phyloP scores from a whole-genome alignment of 257 asterid genomes.

The Verbena officinalis region DNA sequence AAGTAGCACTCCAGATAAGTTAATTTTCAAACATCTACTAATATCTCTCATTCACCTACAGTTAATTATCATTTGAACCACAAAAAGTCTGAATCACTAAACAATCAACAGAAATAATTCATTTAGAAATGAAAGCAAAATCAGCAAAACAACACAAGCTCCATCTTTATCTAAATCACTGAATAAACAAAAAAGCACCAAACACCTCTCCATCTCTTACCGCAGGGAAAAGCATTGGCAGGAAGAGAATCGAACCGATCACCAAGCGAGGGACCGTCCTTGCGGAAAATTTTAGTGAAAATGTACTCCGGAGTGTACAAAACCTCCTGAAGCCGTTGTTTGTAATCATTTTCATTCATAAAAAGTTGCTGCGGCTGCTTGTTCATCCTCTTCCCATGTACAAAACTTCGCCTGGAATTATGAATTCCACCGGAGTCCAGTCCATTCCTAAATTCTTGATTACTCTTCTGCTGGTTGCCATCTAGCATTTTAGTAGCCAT shows the following conservation, averaged over 20 bases:
- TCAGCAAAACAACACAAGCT: conserved; percentile 17
- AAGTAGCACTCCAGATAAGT: not conserved
- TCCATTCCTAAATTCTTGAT: conserved; percentile 31
- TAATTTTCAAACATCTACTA: conserved; percentile 6
- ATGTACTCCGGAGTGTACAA: conserved; percentile 67
- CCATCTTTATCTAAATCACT: conserved; percentile 1
- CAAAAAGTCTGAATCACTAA: not conserved
- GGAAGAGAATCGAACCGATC: conserved; percentile 74
- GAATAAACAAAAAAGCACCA: not conserved
- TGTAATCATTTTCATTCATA: conserved; percentile 59
- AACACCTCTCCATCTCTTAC: conserved; percentile 25
- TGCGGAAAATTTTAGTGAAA: conserved; percentile 66
- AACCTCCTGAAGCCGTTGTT: conserved; percentile 74
- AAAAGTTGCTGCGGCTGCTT: conserved; percentile 47
- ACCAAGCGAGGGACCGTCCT: conserved; percentile 93
- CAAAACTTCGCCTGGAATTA: conserved; percentile 29
- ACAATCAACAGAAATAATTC: not conserved
- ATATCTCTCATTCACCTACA: not conserved
- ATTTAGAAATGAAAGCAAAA: not conserved
- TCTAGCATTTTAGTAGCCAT: conserved; percentile 51
- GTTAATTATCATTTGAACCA: conserved; percentile 5
- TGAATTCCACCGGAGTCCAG: conserved; percentile 30
- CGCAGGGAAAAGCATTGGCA: conserved; percentile 46
- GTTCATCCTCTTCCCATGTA: conserved; percentile 31
- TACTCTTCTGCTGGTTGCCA: conserved; percentile 28